Conservation (phyloP, 352 stramenopile genomes). For the Globisporangium middletonii region DNA sequence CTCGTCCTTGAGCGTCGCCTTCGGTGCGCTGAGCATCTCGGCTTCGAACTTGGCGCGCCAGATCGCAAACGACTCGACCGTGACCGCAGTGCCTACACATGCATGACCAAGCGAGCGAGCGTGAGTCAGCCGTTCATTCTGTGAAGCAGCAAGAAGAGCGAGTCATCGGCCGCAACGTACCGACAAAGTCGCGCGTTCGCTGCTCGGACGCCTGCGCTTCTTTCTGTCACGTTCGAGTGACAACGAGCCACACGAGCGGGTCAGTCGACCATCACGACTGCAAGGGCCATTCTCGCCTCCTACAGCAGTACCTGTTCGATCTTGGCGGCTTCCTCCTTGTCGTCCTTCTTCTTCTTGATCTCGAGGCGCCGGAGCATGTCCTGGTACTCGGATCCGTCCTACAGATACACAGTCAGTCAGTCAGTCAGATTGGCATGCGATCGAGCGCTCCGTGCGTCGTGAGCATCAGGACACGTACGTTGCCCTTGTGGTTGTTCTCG, state of each 20-base stretch:
- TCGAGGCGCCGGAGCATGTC: conserved; percentile 85
- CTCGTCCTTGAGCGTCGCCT: conserved; percentile 59
- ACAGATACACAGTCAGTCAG: not conserved
- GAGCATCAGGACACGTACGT: conserved; percentile 30
- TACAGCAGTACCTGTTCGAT: conserved; percentile 24
- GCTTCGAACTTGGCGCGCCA: conserved; percentile 71
- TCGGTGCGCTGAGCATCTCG: conserved; percentile 47
- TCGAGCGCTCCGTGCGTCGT: too few relatives aligned
- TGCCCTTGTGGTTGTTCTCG: conserved; percentile 84
- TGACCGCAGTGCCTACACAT: conserved; percentile 62
- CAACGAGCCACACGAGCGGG: not conserved
- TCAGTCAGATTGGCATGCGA: too few relatives aligned
- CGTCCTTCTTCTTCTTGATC: conserved; percentile 74
- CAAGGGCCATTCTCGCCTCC: too few relatives aligned
- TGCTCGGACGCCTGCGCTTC: conserved; percentile 9
- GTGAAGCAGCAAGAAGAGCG: not conserved
- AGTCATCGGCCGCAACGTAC: not conserved
- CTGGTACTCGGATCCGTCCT: conserved; percentile 86
- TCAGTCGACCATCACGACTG: too few relatives aligned
- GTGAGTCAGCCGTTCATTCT: not conserved
- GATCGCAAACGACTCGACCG: conserved; percentile 61
- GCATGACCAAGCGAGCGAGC: not conserved
- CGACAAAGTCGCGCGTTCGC: conserved; percentile 14
- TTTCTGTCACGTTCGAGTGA: not conserved
- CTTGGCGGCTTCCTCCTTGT: conserved; percentile 49